These are phyloP conservation scores for Aquilaria malaccensis DNA, from an alignment of 345 rosid genomes.

Conservation along the genomic window DNA sequence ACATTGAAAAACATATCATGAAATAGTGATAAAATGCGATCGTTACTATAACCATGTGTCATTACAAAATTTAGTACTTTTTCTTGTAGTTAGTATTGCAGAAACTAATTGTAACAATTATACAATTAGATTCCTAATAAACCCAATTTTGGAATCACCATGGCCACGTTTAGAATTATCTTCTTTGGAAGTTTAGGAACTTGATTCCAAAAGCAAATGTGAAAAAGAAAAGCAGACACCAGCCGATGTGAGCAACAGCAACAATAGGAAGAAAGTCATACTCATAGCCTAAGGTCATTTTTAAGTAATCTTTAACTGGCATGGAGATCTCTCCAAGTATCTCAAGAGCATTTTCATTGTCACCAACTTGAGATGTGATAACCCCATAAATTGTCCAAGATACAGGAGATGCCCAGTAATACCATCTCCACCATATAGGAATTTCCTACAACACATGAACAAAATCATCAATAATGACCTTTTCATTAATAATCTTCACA, in stretches of 20 bases:
- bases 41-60: too few relatives aligned
- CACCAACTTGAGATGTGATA: slow-evolving; percentile 69
- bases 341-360: slow-evolving; percentile 21
- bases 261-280: slow-evolving; percentile 56
- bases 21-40: too few relatives aligned
- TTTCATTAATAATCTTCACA: too few relatives aligned
- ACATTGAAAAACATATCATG: too few relatives aligned
- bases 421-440: slow-evolving; percentile 97
- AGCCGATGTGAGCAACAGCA: slow-evolving; percentile 44
- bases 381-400: slow-evolving; percentile 83
- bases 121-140: too few relatives aligned
- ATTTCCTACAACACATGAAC: slow-evolving; percentile 34
- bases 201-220: slow-evolving; percentile 48
- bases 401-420: slow-evolving; percentile 68
- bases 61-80: too few relatives aligned
- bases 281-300: slow-evolving; percentile 37
- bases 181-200: slow-evolving; percentile 55
- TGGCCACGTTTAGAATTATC: slow-evolving; percentile 17
- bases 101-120: too few relatives aligned
- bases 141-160: too few relatives aligned
- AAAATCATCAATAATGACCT: too few relatives aligned
- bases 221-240: slow-evolving; percentile 41
- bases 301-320: slow-evolving; percentile 38
- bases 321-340: slow-evolving; percentile 30
- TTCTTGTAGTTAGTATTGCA: too few relatives aligned